A percentile compares a stretch with the other conserved stretches of the same genome.
Evolutionary conservation across 805 yeast genomes (phyloP).

Genomic region (Diddensiella santjacobensis): DNA sequence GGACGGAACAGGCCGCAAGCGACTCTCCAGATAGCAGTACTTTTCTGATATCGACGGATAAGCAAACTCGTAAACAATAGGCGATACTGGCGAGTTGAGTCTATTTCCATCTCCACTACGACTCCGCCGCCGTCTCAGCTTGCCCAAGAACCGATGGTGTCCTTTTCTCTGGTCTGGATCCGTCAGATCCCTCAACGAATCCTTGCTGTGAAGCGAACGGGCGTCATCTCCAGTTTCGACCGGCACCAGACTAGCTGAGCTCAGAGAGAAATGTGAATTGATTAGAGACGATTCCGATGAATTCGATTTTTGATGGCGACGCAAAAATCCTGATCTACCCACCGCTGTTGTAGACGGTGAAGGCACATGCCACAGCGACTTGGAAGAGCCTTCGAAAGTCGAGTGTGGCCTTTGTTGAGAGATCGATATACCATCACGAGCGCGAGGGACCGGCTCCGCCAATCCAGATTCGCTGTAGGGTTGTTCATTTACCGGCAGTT

Average conservation of each 20-base stretch:
- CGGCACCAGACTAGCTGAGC: conserved; percentile 23
- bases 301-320: conserved; percentile 61
- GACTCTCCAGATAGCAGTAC: conserved; percentile 16
- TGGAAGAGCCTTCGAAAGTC: conserved; percentile 13
- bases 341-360: conserved; percentile 37
- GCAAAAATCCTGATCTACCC: conserved; percentile 45
- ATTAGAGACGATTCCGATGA: conserved; percentile 45
- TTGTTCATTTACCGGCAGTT: no score
- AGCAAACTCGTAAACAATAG: conserved; percentile 2
- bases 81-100: conserved; percentile 21
- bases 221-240: conserved; percentile 6
- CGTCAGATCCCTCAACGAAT: conserved; percentile 5
- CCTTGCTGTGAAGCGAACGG: conserved; percentile 10
- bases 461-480: not conserved
- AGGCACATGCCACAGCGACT: conserved; percentile 1
- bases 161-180: conserved; percentile 9
- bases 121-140: conserved; percentile 18
- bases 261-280: conserved; percentile 35
- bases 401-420: conserved; percentile 16
- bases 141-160: conserved; percentile 13
- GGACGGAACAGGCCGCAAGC: conserved; percentile 38
- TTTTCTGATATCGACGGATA: conserved; percentile 1
- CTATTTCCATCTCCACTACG: conserved; percentile 16
- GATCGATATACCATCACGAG: not conserved
- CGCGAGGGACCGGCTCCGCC: not conserved